Conservation (phyloP, 2,329 filamentous ascomycete species). For the Fusarium sp. region DNA sequence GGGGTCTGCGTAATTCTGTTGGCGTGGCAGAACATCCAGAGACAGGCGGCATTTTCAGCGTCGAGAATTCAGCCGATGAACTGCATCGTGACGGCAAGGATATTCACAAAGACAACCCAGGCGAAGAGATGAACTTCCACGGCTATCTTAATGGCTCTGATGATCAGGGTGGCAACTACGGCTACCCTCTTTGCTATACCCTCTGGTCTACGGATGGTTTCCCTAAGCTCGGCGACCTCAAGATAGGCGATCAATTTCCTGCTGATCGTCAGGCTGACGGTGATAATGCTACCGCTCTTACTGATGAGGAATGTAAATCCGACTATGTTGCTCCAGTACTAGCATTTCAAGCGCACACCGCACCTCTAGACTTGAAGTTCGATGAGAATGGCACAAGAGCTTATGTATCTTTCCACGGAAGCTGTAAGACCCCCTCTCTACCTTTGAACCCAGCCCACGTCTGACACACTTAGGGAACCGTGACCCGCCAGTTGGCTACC, state of each 20-base stretch:
- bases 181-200: constrained; percentile 76
- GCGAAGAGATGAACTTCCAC: constrained; percentile 78
- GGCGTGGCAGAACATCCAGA: constrained; percentile 70
- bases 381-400: constrained; percentile 64
- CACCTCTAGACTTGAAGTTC: constrained; percentile 78
- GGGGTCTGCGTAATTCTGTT: constrained; percentile 78
- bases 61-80: constrained; percentile 77
- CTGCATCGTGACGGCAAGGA: constrained; percentile 65
- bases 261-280: constrained; percentile 35
- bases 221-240: constrained; percentile 53
- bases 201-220: constrained; percentile 65
- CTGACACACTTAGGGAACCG: constrained; percentile 49
- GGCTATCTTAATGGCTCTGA: constrained; percentile 60
- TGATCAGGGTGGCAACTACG: constrained; percentile 65
- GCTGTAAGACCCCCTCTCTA: constrained; percentile 58
- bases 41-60: constrained; percentile 65
- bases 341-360: constrained; percentile 71
- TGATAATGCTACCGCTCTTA: constrained; percentile 43
- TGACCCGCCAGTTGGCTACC: constrained; percentile 57
- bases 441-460: background rate
- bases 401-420: constrained; percentile 77
- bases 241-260: constrained; percentile 61
- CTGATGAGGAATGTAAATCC: constrained; percentile 55
- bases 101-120: constrained; percentile 74
- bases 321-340: constrained; percentile 62